Evolutionary conservation across 163 green algal genomes (phyloP), one percentile per base, ranked within the genome.

Genomic region (Prototheca cutis): DNA sequence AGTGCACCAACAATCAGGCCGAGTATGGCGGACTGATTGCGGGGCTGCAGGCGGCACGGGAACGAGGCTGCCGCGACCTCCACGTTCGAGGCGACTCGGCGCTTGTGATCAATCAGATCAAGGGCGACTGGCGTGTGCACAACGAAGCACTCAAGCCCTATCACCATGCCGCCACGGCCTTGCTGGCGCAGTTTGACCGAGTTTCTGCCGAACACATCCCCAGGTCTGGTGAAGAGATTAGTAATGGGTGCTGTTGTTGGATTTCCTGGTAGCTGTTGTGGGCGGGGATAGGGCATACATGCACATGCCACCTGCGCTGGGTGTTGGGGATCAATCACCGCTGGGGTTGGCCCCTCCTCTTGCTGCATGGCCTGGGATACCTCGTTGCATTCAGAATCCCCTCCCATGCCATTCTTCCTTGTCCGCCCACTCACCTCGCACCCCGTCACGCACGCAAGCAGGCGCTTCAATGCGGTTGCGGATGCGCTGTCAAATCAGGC

Each of bases 401-500:
- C n/a, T n/a, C n/a, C n/a, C n/a, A n/a, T n/a, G n/a, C n/a, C n/a
- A n/a, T n/a, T n/a, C n/a, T n/a, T n/a, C n/a, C n/a, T n/a, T n/a
- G n/a, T n/a, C n/a, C n/a, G n/a, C n/a, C n/a, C n/a, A n/a, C n/a
- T n/a, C n/a, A n/a, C n/a, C n/a, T n/a, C n/a, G n/a, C n/a, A n/a
- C n/a, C 36, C 36, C 36, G 13, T 45, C 36, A 45, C 17, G 0
- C 2, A 4, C 24, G 34, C 23, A 4, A 33, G 61, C 62, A 75
- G 73, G 40, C 42, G 55, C 7, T 23, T 60, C 7, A 84, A 84
- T 53, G 58, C 52, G 24, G 32, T 63, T 4, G 77, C 77, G 6
- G 77, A 84, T 57, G 65, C 40, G 29, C 61, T 83, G 18, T 72
- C 67, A 49, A 84, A 84, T 25, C 42, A 65, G 34, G 77, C 70